A percentile compares a stretch with the other conserved stretches of the same genome.
Evolutionary conservation across 2,329 filamentous ascomycete species (phyloP).

Genomic region (Hyphodiscus sp.): DNA sequence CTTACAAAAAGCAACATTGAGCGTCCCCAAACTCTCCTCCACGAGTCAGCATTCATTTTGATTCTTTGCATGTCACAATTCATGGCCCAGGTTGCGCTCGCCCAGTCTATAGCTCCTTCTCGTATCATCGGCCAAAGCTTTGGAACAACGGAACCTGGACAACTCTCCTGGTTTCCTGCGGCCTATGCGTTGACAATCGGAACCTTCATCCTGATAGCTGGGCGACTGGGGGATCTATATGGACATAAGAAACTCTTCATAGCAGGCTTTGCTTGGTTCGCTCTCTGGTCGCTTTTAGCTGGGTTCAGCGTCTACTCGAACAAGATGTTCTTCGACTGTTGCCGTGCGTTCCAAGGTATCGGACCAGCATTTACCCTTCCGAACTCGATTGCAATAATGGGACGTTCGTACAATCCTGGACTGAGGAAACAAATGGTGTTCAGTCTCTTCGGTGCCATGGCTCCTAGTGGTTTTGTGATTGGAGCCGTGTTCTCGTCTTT

Average conservation of each 20-base stretch:
- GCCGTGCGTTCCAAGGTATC: slow-evolving; percentile 47
- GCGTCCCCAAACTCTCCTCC: slow-evolving; percentile 1
- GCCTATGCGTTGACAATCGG: slow-evolving; percentile 49
- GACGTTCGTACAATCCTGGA: slow-evolving; percentile 41
- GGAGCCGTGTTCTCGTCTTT: slow-evolving; percentile 36
- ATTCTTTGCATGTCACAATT: slow-evolving; percentile 41
- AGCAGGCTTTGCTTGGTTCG: slow-evolving; percentile 35
- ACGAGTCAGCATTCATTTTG: slow-evolving; percentile 33
- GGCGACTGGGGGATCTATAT: slow-evolving; percentile 44
- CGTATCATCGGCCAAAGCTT: slow-evolving; percentile 41
- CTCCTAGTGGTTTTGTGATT: slow-evolving; percentile 38
- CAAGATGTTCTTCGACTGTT: slow-evolving; percentile 36
- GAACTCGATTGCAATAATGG: slow-evolving; percentile 44
- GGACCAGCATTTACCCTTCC: slow-evolving; percentile 45
- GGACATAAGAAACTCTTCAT: slow-evolving; percentile 44
- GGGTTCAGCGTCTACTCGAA: slow-evolving; percentile 14
- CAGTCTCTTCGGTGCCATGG: slow-evolving; percentile 39
- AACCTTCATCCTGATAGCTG: slow-evolving; percentile 44
- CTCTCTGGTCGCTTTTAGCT: slow-evolving; percentile 17
- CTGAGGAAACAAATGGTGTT: slow-evolving; percentile 37
- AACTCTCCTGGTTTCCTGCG: slow-evolving; percentile 50
- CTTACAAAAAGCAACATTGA: slow-evolving; percentile 1
- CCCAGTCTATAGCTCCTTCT: slow-evolving; percentile 32
- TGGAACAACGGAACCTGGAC: slow-evolving; percentile 34
- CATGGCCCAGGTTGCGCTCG: slow-evolving; percentile 25